Conservation (phyloP, 1,284 basidiomycete species). For the Grifola frondosa region DNA sequence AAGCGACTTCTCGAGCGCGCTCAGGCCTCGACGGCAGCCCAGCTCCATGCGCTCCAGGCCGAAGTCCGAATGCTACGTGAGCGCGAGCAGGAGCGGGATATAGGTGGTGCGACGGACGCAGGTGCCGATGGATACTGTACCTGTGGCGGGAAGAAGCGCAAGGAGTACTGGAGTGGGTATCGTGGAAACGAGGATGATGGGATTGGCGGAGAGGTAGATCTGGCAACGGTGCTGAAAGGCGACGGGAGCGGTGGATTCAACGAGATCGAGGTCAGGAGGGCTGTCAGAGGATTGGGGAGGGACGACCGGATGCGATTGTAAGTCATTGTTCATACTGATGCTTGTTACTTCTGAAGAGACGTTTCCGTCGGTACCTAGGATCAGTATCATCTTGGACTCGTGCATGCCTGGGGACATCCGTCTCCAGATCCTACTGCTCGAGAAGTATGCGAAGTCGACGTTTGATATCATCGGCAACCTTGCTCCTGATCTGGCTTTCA, state of each 20-base stretch:
- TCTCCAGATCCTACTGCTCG: slow-evolving; percentile 74
- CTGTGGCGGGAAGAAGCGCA: slow-evolving; percentile 57
- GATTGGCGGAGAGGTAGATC: slow-evolving; percentile 42
- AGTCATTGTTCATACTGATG: slow-evolving; percentile 32
- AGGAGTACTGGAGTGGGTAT: slow-evolving; percentile 66
- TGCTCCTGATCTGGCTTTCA: slow-evolving; percentile 63
- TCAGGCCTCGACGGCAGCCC: slow-evolving; percentile 72
- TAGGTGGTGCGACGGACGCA: slow-evolving; percentile 15
- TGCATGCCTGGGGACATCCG: slow-evolving; percentile 77
- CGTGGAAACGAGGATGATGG: slow-evolving; percentile 40
- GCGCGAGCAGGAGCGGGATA: slow-evolving; percentile 31
- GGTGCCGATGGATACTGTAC: slow-evolving; percentile 49
- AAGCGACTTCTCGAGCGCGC: slow-evolving; percentile 74
- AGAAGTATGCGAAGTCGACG: slow-evolving; percentile 78
- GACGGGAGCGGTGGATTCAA: slow-evolving; percentile 57
- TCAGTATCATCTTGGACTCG: slow-evolving; percentile 51
- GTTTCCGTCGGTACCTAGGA: slow-evolving; percentile 24
- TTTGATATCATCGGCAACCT: slow-evolving; percentile 81
- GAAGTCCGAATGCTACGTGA: slow-evolving; percentile 61
- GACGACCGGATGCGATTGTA: slow-evolving; percentile 72
- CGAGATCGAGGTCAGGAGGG: slow-evolving; percentile 66
- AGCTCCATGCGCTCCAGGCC: slow-evolving; percentile 77
- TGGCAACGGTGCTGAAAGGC: slow-evolving; percentile 51
- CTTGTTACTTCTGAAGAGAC: background rate
- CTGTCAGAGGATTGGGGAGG: slow-evolving; percentile 56